Conservation (phyloP, 2,329 filamentous ascomycete genomes). For the Microdochium bolleyi region DNA sequence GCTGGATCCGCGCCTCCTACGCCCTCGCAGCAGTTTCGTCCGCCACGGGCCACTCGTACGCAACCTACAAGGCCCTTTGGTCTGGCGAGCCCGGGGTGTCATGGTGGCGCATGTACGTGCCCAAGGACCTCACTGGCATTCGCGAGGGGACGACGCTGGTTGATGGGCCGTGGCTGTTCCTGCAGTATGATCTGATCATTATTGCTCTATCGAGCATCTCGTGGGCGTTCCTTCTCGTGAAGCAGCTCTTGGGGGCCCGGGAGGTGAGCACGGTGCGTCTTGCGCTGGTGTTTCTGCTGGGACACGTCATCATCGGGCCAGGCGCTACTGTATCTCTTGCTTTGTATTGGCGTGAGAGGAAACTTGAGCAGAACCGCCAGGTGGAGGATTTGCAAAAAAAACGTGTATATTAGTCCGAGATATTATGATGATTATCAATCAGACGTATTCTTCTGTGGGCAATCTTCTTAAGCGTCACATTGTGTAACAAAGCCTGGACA, state of each 20-base stretch:
- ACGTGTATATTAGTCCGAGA: too few relatives aligned
- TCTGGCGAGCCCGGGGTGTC: slow-evolving; percentile 5
- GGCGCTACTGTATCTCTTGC: slow-evolving; percentile 12
- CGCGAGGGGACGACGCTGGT: slow-evolving; percentile 3
- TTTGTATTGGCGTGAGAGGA: slow-evolving; percentile 3
- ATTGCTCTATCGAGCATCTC: slow-evolving; percentile 12
- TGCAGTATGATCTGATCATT: slow-evolving; percentile 18
- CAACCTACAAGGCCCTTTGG: slow-evolving; percentile 6
- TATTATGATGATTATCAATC: too few relatives aligned
- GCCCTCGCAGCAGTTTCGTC: slow-evolving; percentile 10
- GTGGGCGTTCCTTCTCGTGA: slow-evolving; percentile 13
- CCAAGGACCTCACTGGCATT: background rate
- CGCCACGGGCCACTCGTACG: slow-evolving; percentile 11
- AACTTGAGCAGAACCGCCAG: too few relatives aligned
- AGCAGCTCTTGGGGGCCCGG: slow-evolving; percentile 2
- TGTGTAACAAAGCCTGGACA: too few relatives aligned
- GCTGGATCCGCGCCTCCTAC: slow-evolving; percentile 12
- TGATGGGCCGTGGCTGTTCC: slow-evolving; percentile 14
- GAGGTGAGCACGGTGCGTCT: slow-evolving; percentile 4
- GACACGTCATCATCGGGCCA: slow-evolving; percentile 9
- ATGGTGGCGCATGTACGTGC: slow-evolving; percentile 12
- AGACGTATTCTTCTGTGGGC: too few relatives aligned
- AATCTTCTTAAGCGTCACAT: too few relatives aligned
- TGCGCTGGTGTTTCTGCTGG: slow-evolving; percentile 4
- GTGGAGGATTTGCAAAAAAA: too few relatives aligned